Evolutionary conservation across 1,284 basidiomycete genomes (phyloP), one percentile per base, ranked within the genome.

Genomic region (Rhodotorula mucilaginosa): DNA sequence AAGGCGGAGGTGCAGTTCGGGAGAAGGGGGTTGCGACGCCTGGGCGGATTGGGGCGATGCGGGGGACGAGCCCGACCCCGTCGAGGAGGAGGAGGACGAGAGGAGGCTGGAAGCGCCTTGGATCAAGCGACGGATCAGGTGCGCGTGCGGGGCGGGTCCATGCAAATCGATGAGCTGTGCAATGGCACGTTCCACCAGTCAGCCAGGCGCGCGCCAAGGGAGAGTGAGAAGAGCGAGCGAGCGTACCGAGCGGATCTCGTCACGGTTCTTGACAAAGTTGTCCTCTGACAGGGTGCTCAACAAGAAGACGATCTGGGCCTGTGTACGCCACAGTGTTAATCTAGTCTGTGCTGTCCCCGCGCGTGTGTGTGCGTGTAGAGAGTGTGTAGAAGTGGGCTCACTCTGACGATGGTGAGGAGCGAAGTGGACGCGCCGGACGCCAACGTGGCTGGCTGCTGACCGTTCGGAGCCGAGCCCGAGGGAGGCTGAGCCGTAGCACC

Each of bases 251-350:
- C 91, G 88, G 79, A 97, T 95, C 84, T 97, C 93, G 69, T 88
- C 84, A 80, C 93, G 89, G 81, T 95, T 92, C 80, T 91, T 88
- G 80, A 92, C 90, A 80, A 93, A 97, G 82, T 93, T 93, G 78
- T 96, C 94, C 83, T 97, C 94, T 70, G 91, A 93, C 70, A 97
- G 87, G 34, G 92, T 96, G 29, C 91, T 93, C 75, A 97, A 86
- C 71, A 96, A 86, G 82, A 97, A 97, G 77, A 93, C 92, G 81
- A 97, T 95, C 77, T 86, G 85, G 29, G 84, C 84, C 73, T 83
- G 68, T n/a, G 18, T 2, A 29, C 16, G 13, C 12, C 2, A 5
- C 18, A 29, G 31, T 5, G 26, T 39, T 34, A 62, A 31, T 23
- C 2, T 5, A 13, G 2, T 31, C 34, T 34, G 34, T 34, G 6